Conservation (phyloP, 2,329 filamentous ascomycete genomes). For the Pseudogymnoascus sp. region DNA sequence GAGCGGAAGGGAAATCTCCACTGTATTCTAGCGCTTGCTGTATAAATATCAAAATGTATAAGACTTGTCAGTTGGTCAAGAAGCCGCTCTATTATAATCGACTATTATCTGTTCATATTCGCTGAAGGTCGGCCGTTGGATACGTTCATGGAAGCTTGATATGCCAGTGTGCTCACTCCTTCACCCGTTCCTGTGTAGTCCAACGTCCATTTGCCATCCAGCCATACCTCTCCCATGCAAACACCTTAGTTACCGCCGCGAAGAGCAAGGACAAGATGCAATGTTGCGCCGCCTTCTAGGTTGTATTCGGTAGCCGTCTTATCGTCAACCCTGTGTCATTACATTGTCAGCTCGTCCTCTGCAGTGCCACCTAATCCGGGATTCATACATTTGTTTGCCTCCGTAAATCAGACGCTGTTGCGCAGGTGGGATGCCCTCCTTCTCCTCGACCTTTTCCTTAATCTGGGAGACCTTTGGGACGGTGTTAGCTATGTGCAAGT, state of each 20-base stretch:
- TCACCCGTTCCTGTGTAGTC: not conserved
- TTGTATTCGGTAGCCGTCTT: constrained; percentile 87
- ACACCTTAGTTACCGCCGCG: constrained; percentile 55
- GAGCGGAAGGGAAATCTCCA: constrained; percentile 36
- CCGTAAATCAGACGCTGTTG: constrained; percentile 95
- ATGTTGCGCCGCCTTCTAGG: constrained; percentile 83
- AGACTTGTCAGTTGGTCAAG: constrained; percentile 6
- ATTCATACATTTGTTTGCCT: constrained; percentile 88
- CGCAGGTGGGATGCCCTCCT: constrained; percentile 94
- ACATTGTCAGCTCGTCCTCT: not conserved
- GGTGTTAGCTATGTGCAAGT: not conserved
- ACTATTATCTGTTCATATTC: constrained; percentile 8
- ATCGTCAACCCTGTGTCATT: constrained; percentile 71
- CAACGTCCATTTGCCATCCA: not conserved
- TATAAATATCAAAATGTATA: constrained; percentile 11
- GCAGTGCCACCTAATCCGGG: not conserved
- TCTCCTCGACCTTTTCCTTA: constrained; percentile 98
- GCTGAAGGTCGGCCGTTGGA: not conserved
- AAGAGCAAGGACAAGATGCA: constrained; percentile 92
- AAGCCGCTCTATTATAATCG: constrained; percentile 8
- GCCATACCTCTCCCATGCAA: not conserved
- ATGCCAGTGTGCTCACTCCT: not conserved
- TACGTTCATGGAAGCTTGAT: not conserved
- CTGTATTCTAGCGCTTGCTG: constrained; percentile 34
- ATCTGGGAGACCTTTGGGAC: constrained; percentile 71